Evolutionary conservation across 805 yeast species (phyloP).

Genomic region (Candida germanica): DNA sequence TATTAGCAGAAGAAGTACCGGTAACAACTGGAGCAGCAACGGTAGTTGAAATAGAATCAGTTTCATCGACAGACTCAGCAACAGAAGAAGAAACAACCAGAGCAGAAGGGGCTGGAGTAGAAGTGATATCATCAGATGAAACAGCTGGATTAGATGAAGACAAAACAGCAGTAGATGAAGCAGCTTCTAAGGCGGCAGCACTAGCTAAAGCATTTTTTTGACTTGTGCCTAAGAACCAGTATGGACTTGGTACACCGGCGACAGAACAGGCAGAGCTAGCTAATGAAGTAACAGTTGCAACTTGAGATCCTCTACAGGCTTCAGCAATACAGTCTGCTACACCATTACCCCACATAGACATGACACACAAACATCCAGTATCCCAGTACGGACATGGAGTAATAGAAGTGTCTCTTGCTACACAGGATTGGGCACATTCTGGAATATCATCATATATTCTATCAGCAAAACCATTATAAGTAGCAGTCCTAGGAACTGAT

Average conservation of each 20-base stretch:
- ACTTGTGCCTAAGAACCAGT: conserved; percentile 39
- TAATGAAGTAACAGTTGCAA: conserved; percentile 22
- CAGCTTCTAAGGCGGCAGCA: conserved; percentile 21
- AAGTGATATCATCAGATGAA: neutral
- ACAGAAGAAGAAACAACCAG: conserved; percentile 1
- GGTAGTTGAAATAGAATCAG: conserved; percentile 4
- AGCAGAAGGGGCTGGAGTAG: neutral
- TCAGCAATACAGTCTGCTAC: conserved; percentile 37
- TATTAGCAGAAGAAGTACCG: neutral
- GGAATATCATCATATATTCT: conserved; percentile 37
- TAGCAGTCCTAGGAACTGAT: conserved; percentile 42
- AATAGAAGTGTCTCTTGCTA: conserved; percentile 28
- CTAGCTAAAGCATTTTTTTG: conserved; percentile 21
- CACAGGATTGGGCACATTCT: conserved; percentile 41
- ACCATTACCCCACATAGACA: conserved; percentile 26
- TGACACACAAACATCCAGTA: conserved; percentile 45
- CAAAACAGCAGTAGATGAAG: conserved; percentile 10
- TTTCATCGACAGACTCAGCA: conserved; percentile 3
- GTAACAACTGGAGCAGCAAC: neutral
- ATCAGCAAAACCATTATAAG: conserved; percentile 49
- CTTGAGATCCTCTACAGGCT: conserved; percentile 34
- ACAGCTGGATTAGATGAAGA: neutral
- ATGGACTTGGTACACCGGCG: conserved; percentile 24
- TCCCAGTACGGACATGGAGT: conserved; percentile 48
- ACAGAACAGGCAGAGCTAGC: conserved; percentile 34